These are phyloP conservation scores for Coemansia sp. DNA, from an alignment of 192 early-diverging fungal species.

Conservation along the genomic window DNA sequence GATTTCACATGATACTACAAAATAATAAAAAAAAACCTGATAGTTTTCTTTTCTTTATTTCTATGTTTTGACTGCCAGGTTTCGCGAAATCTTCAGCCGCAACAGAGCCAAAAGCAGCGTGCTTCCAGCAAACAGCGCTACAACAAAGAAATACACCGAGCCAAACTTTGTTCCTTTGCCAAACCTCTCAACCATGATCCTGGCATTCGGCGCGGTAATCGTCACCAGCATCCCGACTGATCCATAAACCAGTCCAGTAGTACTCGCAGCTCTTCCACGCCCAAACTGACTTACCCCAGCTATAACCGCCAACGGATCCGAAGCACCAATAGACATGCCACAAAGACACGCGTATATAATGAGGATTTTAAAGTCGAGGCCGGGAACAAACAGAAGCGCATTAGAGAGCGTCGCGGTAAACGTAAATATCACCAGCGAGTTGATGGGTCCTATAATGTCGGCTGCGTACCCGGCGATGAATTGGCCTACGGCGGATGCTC, in stretches of 20 bases:
- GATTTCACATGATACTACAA: background rate
- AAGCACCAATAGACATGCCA: slow-evolving; percentile 42
- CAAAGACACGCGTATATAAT: slow-evolving; percentile 45
- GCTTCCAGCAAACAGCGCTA: slow-evolving; percentile 28
- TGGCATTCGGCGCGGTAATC: slow-evolving; percentile 28
- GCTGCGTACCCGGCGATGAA: slow-evolving; percentile 49
- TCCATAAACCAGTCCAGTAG: slow-evolving; percentile 35
- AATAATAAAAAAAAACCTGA: background rate
- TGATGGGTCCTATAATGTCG: slow-evolving; percentile 36
- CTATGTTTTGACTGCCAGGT: background rate
- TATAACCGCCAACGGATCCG: slow-evolving; percentile 46
- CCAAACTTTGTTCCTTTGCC: slow-evolving; percentile 17
- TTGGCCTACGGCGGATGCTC: slow-evolving; percentile 46
- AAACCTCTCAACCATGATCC: slow-evolving; percentile 21
- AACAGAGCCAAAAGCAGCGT: slow-evolving; percentile 28
- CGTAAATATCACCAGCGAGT: slow-evolving; percentile 34
- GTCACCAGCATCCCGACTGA: slow-evolving; percentile 39
- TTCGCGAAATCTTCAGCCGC: slow-evolving; percentile 34
- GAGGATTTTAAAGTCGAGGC: slow-evolving; percentile 26
- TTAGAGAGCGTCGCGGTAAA: slow-evolving; percentile 33
- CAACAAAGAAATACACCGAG: slow-evolving; percentile 24
- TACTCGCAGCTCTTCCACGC: slow-evolving; percentile 15
- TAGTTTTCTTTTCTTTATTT: slow-evolving; percentile 2
- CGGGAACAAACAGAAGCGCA: slow-evolving; percentile 34
- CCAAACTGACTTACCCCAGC: slow-evolving; percentile 45